phyloP scores from a whole-genome alignment of 2,329 filamentous ascomycete genomes.

The Sclerotinia sclerotiorum region DNA sequence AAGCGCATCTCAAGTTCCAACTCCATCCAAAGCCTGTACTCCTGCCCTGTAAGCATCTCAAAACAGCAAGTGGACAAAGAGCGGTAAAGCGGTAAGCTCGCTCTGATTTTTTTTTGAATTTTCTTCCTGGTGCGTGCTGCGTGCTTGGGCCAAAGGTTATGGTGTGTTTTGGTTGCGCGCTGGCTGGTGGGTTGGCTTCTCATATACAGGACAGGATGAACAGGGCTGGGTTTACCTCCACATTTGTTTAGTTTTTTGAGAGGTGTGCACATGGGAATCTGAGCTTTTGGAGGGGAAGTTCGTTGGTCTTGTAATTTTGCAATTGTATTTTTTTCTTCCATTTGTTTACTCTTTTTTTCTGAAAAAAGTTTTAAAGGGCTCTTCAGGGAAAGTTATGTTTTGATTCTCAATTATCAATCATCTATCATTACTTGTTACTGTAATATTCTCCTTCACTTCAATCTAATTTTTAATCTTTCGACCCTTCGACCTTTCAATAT shows the following conservation, averaged over 20 bases:
- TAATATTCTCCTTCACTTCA: background rate
- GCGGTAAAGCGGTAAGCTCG: constrained; percentile 11
- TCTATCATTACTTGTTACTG: no score
- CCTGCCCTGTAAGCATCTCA: background rate
- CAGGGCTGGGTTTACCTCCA: background rate
- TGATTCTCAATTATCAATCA: no score
- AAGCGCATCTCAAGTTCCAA: background rate
- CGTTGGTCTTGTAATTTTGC: background rate
- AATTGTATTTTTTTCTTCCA: background rate
- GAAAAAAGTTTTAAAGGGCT: background rate
- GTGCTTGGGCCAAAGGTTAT: background rate
- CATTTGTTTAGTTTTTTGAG: background rate
- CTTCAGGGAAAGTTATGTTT: no score
- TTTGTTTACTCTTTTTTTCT: no score
- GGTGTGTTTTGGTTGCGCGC: constrained; percentile 3
- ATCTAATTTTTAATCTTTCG: background rate
- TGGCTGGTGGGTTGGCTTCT: constrained; percentile 1
- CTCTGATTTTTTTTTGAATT: background rate
- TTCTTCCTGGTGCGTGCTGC: background rate
- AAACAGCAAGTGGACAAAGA: constrained; percentile 9
- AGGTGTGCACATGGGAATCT: constrained; percentile 7
- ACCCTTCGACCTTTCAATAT: background rate
- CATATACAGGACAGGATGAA: background rate
- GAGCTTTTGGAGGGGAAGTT: background rate
- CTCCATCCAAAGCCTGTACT: background rate